Evolutionary conservation across 768 basidiomycete genomes (phyloP).

Genomic region (Stropharia rugosoannulata): DNA sequence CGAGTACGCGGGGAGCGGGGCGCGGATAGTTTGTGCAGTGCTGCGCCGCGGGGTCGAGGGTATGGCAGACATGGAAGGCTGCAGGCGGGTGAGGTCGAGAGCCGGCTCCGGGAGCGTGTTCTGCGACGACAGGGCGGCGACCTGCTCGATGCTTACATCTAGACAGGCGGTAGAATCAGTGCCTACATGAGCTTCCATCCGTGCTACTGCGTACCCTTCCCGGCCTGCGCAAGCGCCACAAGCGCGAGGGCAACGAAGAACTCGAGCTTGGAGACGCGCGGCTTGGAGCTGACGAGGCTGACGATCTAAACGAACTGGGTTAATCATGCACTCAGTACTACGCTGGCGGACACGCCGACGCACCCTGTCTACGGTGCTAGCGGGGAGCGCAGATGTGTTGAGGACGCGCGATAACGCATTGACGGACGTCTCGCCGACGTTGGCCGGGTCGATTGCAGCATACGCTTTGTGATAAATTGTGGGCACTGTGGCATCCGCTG

Average conservation of each 20-base stretch:
- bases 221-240: constrained; percentile 82
- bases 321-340: not conserved
- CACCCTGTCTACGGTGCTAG: constrained; percentile 82
- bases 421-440: constrained; percentile 78
- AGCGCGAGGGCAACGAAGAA: constrained; percentile 91
- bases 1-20: constrained; percentile 51
- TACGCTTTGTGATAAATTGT: constrained; percentile 75
- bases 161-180: not conserved
- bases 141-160: constrained; percentile 82
- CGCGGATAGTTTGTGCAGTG: constrained; percentile 34
- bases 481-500: constrained; percentile 82
- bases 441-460: constrained; percentile 65
- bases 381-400: constrained; percentile 74
- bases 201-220: constrained; percentile 55
- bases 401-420: constrained; percentile 81
- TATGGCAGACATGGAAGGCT: constrained; percentile 53
- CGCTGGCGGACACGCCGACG: constrained; percentile 9
- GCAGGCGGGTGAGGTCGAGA: constrained; percentile 61
- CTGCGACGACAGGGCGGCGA: constrained; percentile 74
- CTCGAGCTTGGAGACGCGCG: constrained; percentile 83
- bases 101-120: constrained; percentile 76
- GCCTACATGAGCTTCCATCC: not conserved
- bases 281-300: constrained; percentile 78
- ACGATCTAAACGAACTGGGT: constrained; percentile 61
- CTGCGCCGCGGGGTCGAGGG: constrained; percentile 41